These are phyloP conservation scores for Tricholoma sp. DNA, from an alignment of 768 basidiomycete genomes.

Conservation along the genomic window DNA sequence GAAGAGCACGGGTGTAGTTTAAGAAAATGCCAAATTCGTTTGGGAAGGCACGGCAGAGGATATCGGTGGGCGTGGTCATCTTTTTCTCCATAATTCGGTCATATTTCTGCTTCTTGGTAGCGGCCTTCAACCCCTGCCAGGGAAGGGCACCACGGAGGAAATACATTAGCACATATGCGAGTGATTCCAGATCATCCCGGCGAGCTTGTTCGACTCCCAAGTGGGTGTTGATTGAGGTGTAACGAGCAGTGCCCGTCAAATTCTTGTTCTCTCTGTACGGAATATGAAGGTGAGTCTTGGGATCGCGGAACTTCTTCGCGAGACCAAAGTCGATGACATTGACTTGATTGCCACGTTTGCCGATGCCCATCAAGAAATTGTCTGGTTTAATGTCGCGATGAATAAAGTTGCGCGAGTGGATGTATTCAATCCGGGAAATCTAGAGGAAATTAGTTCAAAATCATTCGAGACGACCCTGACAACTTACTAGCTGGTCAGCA, in stretches of 20 bases:
- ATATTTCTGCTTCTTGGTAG: constrained; percentile 99
- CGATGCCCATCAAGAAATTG: constrained; percentile 99
- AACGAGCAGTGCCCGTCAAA: constrained; percentile 95
- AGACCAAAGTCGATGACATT: constrained; percentile 98
- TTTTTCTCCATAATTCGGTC: constrained; percentile 99
- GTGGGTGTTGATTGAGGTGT: constrained; percentile 99
- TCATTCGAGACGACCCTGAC: constrained; percentile 13
- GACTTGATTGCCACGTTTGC: constrained; percentile 99
- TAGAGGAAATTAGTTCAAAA: constrained; percentile 28
- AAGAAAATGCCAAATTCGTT: constrained; percentile 99
- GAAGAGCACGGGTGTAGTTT: constrained; percentile 97
- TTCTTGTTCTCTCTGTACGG: constrained; percentile 99
- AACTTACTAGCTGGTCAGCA: constrained; percentile 89
- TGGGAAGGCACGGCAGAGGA: constrained; percentile 98
- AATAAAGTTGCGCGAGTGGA: constrained; percentile 98
- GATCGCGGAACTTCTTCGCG: constrained; percentile 99
- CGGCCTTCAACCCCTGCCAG: constrained; percentile 99
- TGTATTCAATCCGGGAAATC: constrained; percentile 99
- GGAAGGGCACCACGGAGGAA: constrained; percentile 97
- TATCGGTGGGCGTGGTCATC: constrained; percentile 97
- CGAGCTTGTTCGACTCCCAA: constrained; percentile 97
- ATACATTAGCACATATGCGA: constrained; percentile 99
- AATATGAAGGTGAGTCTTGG: constrained; percentile 99
- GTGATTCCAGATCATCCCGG: constrained; percentile 95
- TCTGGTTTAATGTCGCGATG: constrained; percentile 99